Base-by-base conservation (phyloP, 176 grass and related monocot species). In the Aegilops bicornis region DNA sequence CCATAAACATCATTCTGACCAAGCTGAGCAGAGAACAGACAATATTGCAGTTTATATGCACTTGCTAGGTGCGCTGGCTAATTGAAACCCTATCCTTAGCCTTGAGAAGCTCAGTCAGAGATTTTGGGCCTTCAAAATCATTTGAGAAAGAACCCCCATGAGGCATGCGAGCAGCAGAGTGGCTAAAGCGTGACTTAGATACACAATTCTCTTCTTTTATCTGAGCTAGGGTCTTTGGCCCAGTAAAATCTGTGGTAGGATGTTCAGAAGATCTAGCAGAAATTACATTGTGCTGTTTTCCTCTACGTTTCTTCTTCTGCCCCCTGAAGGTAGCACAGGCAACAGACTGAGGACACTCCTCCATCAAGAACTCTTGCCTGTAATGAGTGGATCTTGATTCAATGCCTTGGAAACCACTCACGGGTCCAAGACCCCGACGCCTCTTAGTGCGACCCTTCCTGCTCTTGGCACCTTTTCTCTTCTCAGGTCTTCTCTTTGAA, bases 181-280 rank as follows among this genome's bases (percentile, higher is more conserved):
- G 73, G 20, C 48, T 50, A 77, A 64, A 56, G 67, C 37, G 79
- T 86, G 58, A 52, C 27, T 75, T 88, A 20, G 71, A 77, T 82
- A 66, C 45, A n/a, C n/a, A 78, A 40, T 86, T 91, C 7, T 83
- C 74, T 69, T 86, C 87, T 92, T 89, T 92, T 73, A 89, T 92
- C 65, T 86, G 87, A 79, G 86, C 73, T 24, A 92, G 90, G 76
- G 79, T 86, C 75, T 92, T 89, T 23, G 83, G 90, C 16, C 83
- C 67, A 11, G 13, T 83, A 86, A 86, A 92, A 68, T 83, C 22
- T 67, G 79, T 17, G 20, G 19, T 61, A 79, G 7, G 31, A 56
- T n/a, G 12, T 69, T 76, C 52, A 43, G 76, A 79, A 74, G 36
- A 77, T 75, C 42, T 64, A 56, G 62, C 40, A 79, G 59, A 79